A percentile compares a stretch with the other conserved stretches of the same genome.
Evolutionary conservation across 2,329 filamentous ascomycete species (phyloP).

Genomic region (Ambrosiella cleistominuta): DNA sequence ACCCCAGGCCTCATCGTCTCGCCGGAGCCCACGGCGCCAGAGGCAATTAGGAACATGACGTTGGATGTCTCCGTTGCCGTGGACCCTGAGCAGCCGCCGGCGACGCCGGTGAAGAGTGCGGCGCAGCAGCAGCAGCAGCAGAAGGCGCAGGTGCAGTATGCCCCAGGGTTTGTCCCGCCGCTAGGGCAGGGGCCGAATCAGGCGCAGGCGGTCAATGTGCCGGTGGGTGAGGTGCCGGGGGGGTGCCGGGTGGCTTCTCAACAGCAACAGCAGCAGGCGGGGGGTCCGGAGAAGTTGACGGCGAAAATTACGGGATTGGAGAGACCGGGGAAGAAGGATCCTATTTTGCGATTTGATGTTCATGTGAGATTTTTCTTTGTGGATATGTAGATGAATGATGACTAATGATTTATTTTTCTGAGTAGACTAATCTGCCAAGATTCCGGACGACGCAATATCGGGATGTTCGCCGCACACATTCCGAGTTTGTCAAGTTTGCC

Average conservation of each 20-base stretch:
- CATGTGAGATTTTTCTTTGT: conserved; percentile 43
- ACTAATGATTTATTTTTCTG: not conserved
- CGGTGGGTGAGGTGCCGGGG: not conserved
- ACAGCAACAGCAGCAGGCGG: conserved; percentile 30
- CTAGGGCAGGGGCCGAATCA: conserved; percentile 2
- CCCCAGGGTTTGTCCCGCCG: not conserved
- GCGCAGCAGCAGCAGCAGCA: conserved; percentile 14
- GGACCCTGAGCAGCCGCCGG: conserved; percentile 9
- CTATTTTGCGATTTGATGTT: conserved; percentile 85
- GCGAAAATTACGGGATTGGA: conserved; percentile 91
- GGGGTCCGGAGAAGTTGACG: conserved; percentile 55
- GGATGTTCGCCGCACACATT: conserved; percentile 86
- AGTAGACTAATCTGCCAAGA: conserved; percentile 89
- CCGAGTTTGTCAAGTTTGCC: conserved; percentile 90
- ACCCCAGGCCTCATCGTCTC: not conserved
- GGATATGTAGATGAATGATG: not conserved
- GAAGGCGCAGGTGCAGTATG: not conserved
- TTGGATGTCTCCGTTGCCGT: not conserved
- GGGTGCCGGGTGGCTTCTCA: not conserved
- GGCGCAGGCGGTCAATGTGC: not conserved
- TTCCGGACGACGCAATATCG: conserved; percentile 97
- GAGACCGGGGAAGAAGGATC: conserved; percentile 86
- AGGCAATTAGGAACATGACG: not conserved
- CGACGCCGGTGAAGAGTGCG: conserved; percentile 15
- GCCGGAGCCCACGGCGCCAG: not conserved